Conservation (phyloP, 2,329 filamentous ascomycete genomes). For the Fusarium goolgardi region DNA sequence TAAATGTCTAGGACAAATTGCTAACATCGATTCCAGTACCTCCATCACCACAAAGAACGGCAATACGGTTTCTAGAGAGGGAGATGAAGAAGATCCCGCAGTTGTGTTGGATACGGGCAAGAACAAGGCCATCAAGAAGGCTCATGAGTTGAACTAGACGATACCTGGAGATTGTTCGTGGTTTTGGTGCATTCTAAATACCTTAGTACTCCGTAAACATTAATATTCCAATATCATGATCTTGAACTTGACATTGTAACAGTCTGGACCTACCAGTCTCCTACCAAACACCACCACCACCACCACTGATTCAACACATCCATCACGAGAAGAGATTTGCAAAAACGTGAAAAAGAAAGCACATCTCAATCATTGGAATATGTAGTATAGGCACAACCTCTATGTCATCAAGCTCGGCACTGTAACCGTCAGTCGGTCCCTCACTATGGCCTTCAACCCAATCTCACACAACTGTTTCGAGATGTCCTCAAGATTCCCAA, state of each 20-base stretch:
- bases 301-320: neutral
- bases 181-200: neutral
- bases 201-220: neutral
- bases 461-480: too few relatives aligned
- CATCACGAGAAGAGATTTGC: neutral
- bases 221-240: neutral
- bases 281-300: too few relatives aligned
- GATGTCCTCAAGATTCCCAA: too few relatives aligned
- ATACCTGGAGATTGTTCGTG: neutral
- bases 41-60: constrained; percentile 56
- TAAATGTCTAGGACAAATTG: neutral
- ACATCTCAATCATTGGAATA: constrained; percentile 33
- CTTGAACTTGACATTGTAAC: neutral
- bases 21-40: constrained; percentile 15
- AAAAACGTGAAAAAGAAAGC: neutral
- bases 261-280: neutral
- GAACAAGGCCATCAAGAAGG: constrained; percentile 56
- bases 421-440: too few relatives aligned
- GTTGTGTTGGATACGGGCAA: constrained; percentile 58
- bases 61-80: constrained; percentile 56
- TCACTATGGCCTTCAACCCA: too few relatives aligned
- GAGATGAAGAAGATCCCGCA: constrained; percentile 56
- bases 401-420: too few relatives aligned
- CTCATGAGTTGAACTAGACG: constrained; percentile 53
- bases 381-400: neutral